phyloP scores from a whole-genome alignment of 2,329 filamentous ascomycete genomes.

The Aureobasidium vineae region DNA sequence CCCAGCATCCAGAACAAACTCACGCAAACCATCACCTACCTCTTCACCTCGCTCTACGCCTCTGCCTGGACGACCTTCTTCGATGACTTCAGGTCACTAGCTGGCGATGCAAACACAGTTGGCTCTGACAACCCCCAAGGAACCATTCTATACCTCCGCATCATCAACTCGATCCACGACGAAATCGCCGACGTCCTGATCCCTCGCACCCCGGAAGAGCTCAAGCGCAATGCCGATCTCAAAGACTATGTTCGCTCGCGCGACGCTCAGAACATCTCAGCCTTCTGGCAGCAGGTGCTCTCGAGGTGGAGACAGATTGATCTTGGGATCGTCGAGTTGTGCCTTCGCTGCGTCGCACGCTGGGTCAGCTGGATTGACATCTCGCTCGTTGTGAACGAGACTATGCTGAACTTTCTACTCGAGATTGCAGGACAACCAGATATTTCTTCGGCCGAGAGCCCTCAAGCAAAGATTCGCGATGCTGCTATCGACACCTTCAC shows the following conservation, averaged over 20 bases:
- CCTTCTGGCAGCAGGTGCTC: conserved; percentile 89
- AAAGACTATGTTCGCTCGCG: conserved; percentile 86
- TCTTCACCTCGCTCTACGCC: conserved; percentile 85
- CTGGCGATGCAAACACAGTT: conserved; percentile 57
- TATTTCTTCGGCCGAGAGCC: conserved; percentile 57
- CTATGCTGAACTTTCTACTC: conserved; percentile 80
- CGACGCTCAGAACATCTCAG: conserved; percentile 84
- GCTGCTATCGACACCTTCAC: conserved; percentile 93
- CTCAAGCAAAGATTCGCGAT: conserved; percentile 73
- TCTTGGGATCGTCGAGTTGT: conserved; percentile 78
- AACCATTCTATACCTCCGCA: conserved; percentile 82
- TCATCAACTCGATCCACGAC: conserved; percentile 88
- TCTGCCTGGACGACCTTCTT: conserved; percentile 87
- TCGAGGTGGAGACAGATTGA: conserved; percentile 67
- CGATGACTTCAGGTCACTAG: conserved; percentile 80
- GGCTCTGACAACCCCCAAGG: conserved; percentile 67
- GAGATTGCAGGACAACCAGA: conserved; percentile 75
- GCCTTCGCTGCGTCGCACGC: conserved; percentile 85
- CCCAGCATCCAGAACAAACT: conserved; percentile 90
- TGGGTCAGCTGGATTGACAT: conserved; percentile 99
- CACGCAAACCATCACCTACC: conserved; percentile 89
- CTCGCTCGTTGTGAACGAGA: conserved; percentile 83
- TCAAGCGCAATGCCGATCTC: conserved; percentile 80
- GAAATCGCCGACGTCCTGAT: conserved; percentile 95
- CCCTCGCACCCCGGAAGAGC: conserved; percentile 71